Conservation (phyloP, 2,329 filamentous ascomycete species). For the Seiridium unicorne region DNA sequence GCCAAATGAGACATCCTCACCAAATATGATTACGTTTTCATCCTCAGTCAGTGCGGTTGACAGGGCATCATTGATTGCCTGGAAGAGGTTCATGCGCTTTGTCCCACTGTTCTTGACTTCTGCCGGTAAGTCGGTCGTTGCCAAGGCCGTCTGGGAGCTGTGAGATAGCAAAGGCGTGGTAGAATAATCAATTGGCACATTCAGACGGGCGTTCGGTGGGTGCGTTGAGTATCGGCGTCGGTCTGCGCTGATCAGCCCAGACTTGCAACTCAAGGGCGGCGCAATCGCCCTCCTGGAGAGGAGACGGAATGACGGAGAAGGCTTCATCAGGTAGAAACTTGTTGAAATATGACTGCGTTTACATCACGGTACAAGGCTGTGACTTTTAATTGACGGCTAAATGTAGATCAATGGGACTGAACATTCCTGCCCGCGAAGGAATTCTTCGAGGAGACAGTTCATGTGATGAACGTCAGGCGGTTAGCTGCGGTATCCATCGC, state of each 20-base stretch:
- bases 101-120: conserved; percentile 67
- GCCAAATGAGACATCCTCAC: conserved; percentile 95
- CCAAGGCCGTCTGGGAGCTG: conserved; percentile 68
- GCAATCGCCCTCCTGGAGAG: conserved; percentile 18
- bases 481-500: conserved; percentile 8
- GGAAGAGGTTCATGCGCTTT: conserved; percentile 89
- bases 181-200: conserved; percentile 84
- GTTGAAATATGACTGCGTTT: too few species aligned
- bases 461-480: conserved; percentile 4
- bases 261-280: neutral
- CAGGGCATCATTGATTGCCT: conserved; percentile 88
- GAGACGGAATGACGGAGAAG: conserved; percentile 15
- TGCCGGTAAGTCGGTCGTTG: conserved; percentile 68
- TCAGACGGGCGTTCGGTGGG: conserved; percentile 65
- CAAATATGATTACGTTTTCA: conserved; percentile 86
- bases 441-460: neutral
- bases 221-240: conserved; percentile 49
- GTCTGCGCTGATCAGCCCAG: neutral
- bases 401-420: neutral
- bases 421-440: neutral
- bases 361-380: too few species aligned
- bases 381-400: too few species aligned
- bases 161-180: conserved; percentile 80
- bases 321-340: conserved; percentile 16
- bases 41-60: conserved; percentile 79